Base-by-base conservation (phyloP, 2,329 filamentous ascomycete genomes). In the Penicillium paneum region DNA sequence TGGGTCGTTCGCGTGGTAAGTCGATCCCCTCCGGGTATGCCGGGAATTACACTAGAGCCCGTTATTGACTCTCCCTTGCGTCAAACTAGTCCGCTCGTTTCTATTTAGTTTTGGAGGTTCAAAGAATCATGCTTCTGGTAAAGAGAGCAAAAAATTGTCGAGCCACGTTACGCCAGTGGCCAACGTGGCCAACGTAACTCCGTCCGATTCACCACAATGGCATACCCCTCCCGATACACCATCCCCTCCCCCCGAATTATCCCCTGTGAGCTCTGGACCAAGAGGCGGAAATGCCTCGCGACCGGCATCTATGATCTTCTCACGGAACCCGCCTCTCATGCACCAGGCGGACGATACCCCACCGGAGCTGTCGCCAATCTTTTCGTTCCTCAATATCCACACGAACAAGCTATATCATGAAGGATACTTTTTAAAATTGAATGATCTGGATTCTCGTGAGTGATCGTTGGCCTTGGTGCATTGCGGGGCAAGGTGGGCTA, bases 351-450 rank as follows among this genome's bases (percentile, higher is more conserved):
- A 87, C 63, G 91, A 97, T 70, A 96, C 90, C 29, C 85, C 94
- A 59, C 91, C 94, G 35, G 94, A 99, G 79, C 81, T 99, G 59
- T 89, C 91, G 76, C 93, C 92, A 60, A 92, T 97, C 67, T 97
- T 97, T 74, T 90, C 85, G 57, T 94, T 91, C 69, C 82, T 99
- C 62, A 97, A 96, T 76, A 94, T 88, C 74, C 94, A 99, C 73
- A 88, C 86, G 54, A 97, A 97, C 74, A 97, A 97, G 76, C 79
- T 97, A 52, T 99, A 97, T 72, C 92, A 97, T 65, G 94, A 99
- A 76, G 94, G 94, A 35, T 99, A 97, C 70, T 97, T 99, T 64
- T 77, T 99, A 64, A 99, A 97, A 76, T 79, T 99, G 45, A 93
- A 97, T 72, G 94, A 99, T 73, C 86, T 96, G 64, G 95, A 97